Conservation (phyloP, 192 early-diverging fungal genomes). For the Chytriomyces hyalinus region DNA sequence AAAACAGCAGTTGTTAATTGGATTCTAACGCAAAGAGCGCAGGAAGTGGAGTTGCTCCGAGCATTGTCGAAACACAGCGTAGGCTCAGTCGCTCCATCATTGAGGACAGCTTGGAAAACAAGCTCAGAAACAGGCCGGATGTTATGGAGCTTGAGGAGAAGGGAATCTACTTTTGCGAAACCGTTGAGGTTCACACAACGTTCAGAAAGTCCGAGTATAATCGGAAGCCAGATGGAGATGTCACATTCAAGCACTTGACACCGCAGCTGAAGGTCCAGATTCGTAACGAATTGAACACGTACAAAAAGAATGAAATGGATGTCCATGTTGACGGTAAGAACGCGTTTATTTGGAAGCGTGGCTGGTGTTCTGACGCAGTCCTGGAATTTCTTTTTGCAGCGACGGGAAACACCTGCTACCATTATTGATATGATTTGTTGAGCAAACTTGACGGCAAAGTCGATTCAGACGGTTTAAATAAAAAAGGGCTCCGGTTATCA, state of each 20-base stretch:
- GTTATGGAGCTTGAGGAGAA: conserved; percentile 48
- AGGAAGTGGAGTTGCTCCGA: conserved; percentile 43
- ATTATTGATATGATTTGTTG: conserved; percentile 27
- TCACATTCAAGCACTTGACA: conserved; percentile 83
- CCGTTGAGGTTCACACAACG: conserved; percentile 64
- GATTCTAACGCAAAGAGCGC: neutral
- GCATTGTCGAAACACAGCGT: conserved; percentile 52
- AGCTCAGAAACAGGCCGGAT: conserved; percentile 56
- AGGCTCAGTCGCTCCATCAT: conserved; percentile 49
- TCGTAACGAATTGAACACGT: conserved; percentile 93
- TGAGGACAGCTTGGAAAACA: conserved; percentile 50
- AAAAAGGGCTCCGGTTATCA: too few species aligned
- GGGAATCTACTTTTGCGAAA: conserved; percentile 55
- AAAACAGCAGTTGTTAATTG: neutral
- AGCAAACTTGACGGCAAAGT: neutral
- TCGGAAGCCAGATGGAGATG: conserved; percentile 79
- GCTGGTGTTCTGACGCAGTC: neutral
- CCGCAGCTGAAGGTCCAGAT: conserved; percentile 84
- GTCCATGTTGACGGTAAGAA: conserved; percentile 73
- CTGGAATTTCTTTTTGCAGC: conserved; percentile 29
- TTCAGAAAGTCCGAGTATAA: conserved; percentile 82
- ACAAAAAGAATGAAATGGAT: conserved; percentile 89
- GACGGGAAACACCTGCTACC: conserved; percentile 51
- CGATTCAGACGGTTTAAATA: too few species aligned
- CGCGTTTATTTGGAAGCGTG: neutral